Base-by-base conservation (phyloP, 768 basidiomycete genomes). In the Xerocomellus amylosporus region DNA sequence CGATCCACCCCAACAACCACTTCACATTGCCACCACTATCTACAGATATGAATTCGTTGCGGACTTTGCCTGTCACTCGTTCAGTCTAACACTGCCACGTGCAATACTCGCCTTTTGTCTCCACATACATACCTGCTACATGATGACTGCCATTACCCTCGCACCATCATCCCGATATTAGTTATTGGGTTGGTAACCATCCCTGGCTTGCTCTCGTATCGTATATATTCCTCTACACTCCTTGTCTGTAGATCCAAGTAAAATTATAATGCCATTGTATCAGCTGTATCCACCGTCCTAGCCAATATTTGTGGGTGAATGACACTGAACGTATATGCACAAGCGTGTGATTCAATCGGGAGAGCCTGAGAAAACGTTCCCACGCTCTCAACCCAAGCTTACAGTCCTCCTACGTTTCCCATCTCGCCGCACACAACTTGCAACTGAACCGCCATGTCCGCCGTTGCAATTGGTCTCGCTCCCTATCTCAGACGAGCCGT, bases 401-500 rank as follows among this genome's bases (percentile, higher is more conserved):
- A 15, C 8, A 26, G 13, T 13, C 48, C 40, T 46, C 15, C 26
- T 24, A 39, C 19, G n/a, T 36, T 54, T 36, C 24, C 26, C 48
- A 42, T 10, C 12, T 22, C 22, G 9, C 49, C 33, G 24, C 38
- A 39, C 37, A 36, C 36, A 31, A 7, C 10, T 46, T 46, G 17
- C 42, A 54, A 49, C 53, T 40, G 66, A 54, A 49, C 53, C 42
- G 66, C 74, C 72, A 74, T 74, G 69, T 73, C 73, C 55, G 54
- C 69, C 43, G 79, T 84, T 69, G 78, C 77, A 39, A 68, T 87
- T 46, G 85, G 86, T 53, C 71, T 88, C 42, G 77, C 81, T 22
- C 71, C 84, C 17, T 74, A 81, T 19, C 69, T 88, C 51, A 80
- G 82, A 65, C 79, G 75, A 55, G 73, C 76, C 19, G 74, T 75